Conservation (phyloP, 352 stramenopile species). For the Albugo candida region DNA sequence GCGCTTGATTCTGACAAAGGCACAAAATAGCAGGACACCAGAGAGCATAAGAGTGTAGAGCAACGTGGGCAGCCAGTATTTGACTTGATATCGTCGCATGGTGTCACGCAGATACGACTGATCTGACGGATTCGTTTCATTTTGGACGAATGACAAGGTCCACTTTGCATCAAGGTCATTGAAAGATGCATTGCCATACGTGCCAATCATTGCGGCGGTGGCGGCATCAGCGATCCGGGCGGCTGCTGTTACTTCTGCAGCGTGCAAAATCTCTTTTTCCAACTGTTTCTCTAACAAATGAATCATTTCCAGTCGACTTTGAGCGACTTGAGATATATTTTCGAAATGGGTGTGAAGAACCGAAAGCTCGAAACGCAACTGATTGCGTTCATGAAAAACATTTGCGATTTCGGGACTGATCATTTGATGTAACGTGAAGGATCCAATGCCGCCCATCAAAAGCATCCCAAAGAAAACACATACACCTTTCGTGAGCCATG, state of each 20-base stretch:
- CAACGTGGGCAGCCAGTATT: too few species aligned
- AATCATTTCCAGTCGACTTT: constrained; percentile 45
- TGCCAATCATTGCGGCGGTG: too few species aligned
- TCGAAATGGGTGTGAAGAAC: constrained; percentile 25
- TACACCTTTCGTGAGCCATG: neutral
- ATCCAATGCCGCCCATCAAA: constrained; percentile 10
- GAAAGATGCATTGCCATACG: too few species aligned
- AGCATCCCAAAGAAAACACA: neutral
- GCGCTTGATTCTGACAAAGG: too few species aligned
- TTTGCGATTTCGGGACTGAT: constrained; percentile 57
- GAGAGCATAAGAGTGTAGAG: too few species aligned
- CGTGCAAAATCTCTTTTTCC: constrained; percentile 33
- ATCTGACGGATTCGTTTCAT: too few species aligned
- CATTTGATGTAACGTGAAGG: constrained; percentile 52
- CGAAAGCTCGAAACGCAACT: constrained; percentile 28
- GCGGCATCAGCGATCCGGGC: constrained; percentile 1
- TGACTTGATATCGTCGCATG: too few species aligned
- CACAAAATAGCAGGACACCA: too few species aligned
- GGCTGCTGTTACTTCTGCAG: constrained; percentile 15
- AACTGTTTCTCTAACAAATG: constrained; percentile 52
- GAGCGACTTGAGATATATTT: constrained; percentile 44
- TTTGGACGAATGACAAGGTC: too few species aligned
- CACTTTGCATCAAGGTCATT: too few species aligned
- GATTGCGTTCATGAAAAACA: constrained; percentile 30
- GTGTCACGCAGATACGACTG: too few species aligned